These are phyloP conservation scores for Pseudohyphozyma bogoriensis DNA, from an alignment of 768 basidiomycete species.

Conservation along the genomic window DNA sequence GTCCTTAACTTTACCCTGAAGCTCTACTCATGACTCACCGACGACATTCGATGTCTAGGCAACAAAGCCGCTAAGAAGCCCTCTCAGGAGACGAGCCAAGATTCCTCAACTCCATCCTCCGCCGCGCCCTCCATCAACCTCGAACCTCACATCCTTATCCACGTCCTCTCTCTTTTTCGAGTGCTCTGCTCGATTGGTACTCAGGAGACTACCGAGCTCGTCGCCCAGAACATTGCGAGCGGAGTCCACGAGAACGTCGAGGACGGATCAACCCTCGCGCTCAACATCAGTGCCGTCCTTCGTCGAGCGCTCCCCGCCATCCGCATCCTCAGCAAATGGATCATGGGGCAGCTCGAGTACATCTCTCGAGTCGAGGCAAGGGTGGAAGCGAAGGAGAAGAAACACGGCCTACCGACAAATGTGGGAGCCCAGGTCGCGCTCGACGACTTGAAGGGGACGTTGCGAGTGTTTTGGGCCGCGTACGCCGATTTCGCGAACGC, in stretches of 20 bases:
- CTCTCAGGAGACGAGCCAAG: too few relatives aligned
- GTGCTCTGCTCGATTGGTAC: conserved; percentile 57
- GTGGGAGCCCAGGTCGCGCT: neutral
- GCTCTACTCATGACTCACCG: too few relatives aligned
- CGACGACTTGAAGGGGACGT: neutral
- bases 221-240: neutral
- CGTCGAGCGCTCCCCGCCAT: conserved; percentile 76
- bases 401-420: too few relatives aligned
- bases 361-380: conserved; percentile 41
- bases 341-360: conserved; percentile 63
- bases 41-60: too few relatives aligned
- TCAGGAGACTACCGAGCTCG: conserved; percentile 45
- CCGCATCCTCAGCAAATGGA: conserved; percentile 81
- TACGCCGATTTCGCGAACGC: conserved; percentile 58
- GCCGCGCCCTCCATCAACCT: conserved; percentile 28
- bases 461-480: conserved; percentile 55
- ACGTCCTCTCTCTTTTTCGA: conserved; percentile 57
- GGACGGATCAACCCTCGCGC: conserved; percentile 50
- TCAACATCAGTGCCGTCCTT: conserved; percentile 74
- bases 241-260: neutral
- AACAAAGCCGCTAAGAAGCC: too few relatives aligned
- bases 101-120: too few relatives aligned
- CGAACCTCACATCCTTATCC: conserved; percentile 58
- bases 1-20: too few relatives aligned
- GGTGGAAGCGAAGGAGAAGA: conserved; percentile 10